Evolutionary conservation across 176 grass and related monocot genomes (phyloP), one percentile per base, ranked within the genome.

Genomic region (Zoysia pacifica): DNA sequence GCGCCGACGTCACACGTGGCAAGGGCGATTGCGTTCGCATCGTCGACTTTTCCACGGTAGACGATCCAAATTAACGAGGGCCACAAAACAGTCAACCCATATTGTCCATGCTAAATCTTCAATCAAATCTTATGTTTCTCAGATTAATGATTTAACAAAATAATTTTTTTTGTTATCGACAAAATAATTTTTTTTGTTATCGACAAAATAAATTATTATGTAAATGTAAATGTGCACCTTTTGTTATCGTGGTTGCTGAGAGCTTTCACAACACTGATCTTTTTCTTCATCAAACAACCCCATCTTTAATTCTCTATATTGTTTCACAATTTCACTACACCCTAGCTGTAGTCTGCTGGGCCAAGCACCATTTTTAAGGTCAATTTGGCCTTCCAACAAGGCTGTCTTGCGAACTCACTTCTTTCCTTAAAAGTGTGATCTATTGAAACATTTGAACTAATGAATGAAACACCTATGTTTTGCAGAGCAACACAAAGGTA

Each of bases 1-100:
- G 86, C 70, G 8, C 3, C 3, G 5, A 2, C 4, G 9, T 2
- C 14, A 50, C 72, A 81, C 66, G 78, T 89, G 77, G 66, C 72
- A 44, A 9, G 6, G 1, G n/a, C 15, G 54, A 52, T 88, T 70
- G 86, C 46, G 1, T 28, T 11, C 3, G 52, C 75, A 1, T 5
- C 6, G 14, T 18, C 13, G 44, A 64, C 53, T 66, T 75, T 81
- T 81, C 71, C 71, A 62, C 47, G 2, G 46, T 37, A 45, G 54
- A 65, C 20, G 7, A 62, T 36, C 45, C 56, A 61, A 44, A 51
- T 16, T 11, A 28, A 28, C 3, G 2, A 11, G 46, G 7, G 80
- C 51, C 52, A 40, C 14, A 38, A 0, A 16, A 9, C 7, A 48
- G 4, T 0, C 41, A 28, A 28, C 28, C 28, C 28, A 28, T 28